Percentiles rank a stretch among this genome's conserved stretches.
These are phyloP conservation scores for Nothomitra cinnamomea DNA, from an alignment of 2,329 filamentous ascomycete species.

Conservation along the genomic window DNA sequence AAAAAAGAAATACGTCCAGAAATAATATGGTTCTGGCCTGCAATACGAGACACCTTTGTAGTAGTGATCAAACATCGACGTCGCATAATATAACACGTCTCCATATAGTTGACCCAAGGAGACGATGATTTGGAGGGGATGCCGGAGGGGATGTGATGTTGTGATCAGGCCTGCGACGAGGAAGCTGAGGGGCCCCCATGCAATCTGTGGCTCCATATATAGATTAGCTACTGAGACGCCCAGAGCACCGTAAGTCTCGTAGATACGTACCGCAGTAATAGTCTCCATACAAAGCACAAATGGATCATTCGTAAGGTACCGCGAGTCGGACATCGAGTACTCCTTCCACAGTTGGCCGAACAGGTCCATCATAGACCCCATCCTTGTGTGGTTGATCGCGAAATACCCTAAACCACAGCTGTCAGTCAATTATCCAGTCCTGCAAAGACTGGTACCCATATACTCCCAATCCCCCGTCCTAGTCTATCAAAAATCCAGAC, in stretches of 20 bases:
- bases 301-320: conserved; percentile 65
- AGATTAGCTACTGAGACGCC: neutral
- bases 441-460: too few relatives aligned
- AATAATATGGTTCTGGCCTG: conserved; percentile 45
- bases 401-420: conserved; percentile 44
- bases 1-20: conserved; percentile 47
- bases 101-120: conserved; percentile 48
- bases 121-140: conserved; percentile 41
- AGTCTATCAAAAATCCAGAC: conserved; percentile 4
- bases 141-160: conserved; percentile 35
- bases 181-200: conserved; percentile 46
- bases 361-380: conserved; percentile 52
- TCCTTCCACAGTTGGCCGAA: conserved; percentile 88
- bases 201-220: conserved; percentile 23
- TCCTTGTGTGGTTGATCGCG: conserved; percentile 45
- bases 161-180: conserved; percentile 37
- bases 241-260: neutral
- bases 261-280: conserved; percentile 50
- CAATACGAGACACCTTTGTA: conserved; percentile 36
- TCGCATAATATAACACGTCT: conserved; percentile 46
- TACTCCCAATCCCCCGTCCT: too few relatives aligned
- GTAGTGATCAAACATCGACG: conserved; percentile 42
- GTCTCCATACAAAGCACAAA: conserved; percentile 81
- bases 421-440: neutral
- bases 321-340: conserved; percentile 71